A percentile compares a stretch with the other conserved stretches of the same genome.
phyloP scores from a whole-genome alignment of 768 basidiomycete species.

The Hirschioporus abietinus region DNA sequence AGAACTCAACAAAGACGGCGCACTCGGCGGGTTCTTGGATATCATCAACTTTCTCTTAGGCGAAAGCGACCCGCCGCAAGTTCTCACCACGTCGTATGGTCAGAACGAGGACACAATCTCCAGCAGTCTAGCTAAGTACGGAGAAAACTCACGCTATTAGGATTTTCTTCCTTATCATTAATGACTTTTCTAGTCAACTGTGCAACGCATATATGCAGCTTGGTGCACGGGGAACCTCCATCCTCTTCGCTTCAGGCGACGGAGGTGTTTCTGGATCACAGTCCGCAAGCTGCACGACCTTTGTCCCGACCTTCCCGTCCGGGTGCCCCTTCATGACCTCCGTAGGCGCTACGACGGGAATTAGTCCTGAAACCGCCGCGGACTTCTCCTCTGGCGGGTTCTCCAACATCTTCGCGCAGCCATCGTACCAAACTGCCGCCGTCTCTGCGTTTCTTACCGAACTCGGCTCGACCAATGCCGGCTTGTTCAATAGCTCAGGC shows the following conservation, averaged over 20 bases:
- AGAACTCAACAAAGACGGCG: slow-evolving; percentile 9
- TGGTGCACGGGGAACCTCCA: slow-evolving; percentile 18
- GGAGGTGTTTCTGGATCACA: slow-evolving; percentile 16
- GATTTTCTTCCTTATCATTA: neutral
- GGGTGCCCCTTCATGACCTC: slow-evolving; percentile 15
- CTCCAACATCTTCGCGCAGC: slow-evolving; percentile 13
- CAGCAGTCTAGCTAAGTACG: slow-evolving; percentile 16
- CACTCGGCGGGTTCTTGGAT: slow-evolving; percentile 18
- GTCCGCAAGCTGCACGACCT: slow-evolving; percentile 13
- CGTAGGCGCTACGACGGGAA: slow-evolving; percentile 13
- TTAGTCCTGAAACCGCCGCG: slow-evolving; percentile 13
- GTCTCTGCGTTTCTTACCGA: slow-evolving; percentile 23
- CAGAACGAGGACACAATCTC: slow-evolving; percentile 20
- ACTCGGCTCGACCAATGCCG: slow-evolving; percentile 19
- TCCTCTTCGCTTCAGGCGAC: slow-evolving; percentile 17
- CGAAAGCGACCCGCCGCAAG: slow-evolving; percentile 22
- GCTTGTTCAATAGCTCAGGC: slow-evolving; percentile 22
- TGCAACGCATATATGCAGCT: slow-evolving; percentile 25
- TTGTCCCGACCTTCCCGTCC: slow-evolving; percentile 17
- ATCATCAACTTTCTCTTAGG: slow-evolving; percentile 21
- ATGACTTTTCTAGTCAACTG: slow-evolving; percentile 14
- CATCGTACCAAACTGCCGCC: slow-evolving; percentile 18
- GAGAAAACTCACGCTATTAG: neutral
- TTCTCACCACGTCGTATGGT: slow-evolving; percentile 25
- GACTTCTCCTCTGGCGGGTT: slow-evolving; percentile 17